phyloP scores from a whole-genome alignment of 2,329 filamentous ascomycete genomes.

The Neonectria neomacrospora region DNA sequence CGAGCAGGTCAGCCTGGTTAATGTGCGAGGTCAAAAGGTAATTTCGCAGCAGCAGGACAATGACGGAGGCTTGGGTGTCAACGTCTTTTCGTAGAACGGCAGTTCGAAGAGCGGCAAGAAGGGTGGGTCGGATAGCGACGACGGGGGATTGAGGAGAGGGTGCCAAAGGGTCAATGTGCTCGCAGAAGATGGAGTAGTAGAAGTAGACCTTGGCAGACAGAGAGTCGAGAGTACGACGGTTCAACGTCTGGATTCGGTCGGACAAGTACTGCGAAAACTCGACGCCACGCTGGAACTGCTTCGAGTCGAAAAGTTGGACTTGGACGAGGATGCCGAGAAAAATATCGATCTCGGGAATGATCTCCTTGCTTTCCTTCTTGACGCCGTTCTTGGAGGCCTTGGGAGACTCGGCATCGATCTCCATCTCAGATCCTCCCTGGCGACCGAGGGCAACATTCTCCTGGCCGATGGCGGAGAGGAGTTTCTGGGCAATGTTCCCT shows the following conservation, averaged over 20 bases:
- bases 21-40: conserved; percentile 97
- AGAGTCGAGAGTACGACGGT: conserved; percentile 93
- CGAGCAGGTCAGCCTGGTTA: conserved; percentile 92
- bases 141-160: conserved; percentile 90
- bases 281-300: conserved; percentile 81
- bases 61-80: conserved; percentile 96
- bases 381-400: conserved; percentile 65
- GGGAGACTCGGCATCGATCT: conserved; percentile 70
- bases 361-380: conserved; percentile 78
- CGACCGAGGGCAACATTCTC: conserved; percentile 72
- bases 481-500: conserved; percentile 73
- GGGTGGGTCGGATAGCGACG: conserved; percentile 84
- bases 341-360: conserved; percentile 86
- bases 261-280: conserved; percentile 87
- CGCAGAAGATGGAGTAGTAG: conserved; percentile 95
- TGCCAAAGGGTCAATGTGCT: conserved; percentile 87
- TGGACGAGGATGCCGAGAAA: conserved; percentile 89
- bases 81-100: conserved; percentile 97
- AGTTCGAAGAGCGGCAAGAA: conserved; percentile 89
- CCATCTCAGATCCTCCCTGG: conserved; percentile 72
- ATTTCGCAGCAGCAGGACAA: conserved; percentile 92
- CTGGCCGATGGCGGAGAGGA: conserved; percentile 77
- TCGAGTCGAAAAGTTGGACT: conserved; percentile 88
- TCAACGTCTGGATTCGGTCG: conserved; percentile 86
- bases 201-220: conserved; percentile 97